Evolutionary conservation across 495 filamentous ascomycete species (phyloP), one percentile per base, ranked within the genome.

Genomic region (Aspergillus egyptiacus): DNA sequence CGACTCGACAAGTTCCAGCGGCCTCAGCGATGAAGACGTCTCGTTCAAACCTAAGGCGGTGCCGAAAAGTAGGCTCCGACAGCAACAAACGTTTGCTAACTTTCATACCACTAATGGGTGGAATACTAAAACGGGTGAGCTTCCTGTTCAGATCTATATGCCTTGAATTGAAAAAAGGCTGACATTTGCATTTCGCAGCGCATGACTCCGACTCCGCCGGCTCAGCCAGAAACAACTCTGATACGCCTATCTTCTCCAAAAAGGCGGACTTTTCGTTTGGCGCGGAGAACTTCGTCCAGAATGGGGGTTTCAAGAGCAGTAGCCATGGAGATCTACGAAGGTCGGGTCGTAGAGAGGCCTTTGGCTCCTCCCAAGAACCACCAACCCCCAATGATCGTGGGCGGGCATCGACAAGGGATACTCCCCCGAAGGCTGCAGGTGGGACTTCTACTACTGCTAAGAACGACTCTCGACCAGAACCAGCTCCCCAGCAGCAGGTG

Each of bases 301-400:
- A 56, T 42, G 38, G 56, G 9, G 41, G 53, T 15, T 65, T 60
- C 22, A 67, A 58, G 22, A 80, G 77, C 42, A 76, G 72, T 38
- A 89, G 83, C 59, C 73, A 82, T 25, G 86, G 89, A 56, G 81
- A 83, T 52, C 84, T 96, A 64, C 87, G 87, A 56, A 89, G 84
- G 24, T 79, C 77, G 0, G 67, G 71, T 19, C 75, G 80, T 25
- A 85, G 80, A 33, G 65, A 69, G 10, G 41, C 48, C 2, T 59
- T 69, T 18, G 76, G 78, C 27, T 78, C 76, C 57, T 78, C 84
- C 22, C 59, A 66, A 48, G 55, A 67, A 47, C 59, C 68, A 28
- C 57, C 59, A 33, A 58, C 60, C 43, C 62, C 67, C 17, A 67
- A 64, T 40, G 64, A 39, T 50, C 74, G 60, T 50, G 58, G 56